Percentiles rank a stretch among this genome's conserved stretches.
These are phyloP conservation scores for Euphorbia pulcherrima DNA, from an alignment of 345 rosid genomes.

Conservation along the genomic window DNA sequence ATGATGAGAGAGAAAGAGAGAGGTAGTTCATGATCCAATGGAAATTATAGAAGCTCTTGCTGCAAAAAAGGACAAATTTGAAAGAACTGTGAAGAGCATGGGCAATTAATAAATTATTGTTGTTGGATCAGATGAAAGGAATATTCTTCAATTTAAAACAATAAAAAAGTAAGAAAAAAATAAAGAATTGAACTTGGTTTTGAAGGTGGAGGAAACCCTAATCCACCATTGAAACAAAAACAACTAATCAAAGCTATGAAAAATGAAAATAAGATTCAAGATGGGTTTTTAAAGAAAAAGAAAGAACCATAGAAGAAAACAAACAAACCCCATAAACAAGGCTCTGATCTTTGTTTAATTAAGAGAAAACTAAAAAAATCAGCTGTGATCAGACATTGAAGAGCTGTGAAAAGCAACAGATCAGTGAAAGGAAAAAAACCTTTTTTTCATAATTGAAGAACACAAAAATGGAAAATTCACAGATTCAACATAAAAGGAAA, in stretches of 20 bases:
- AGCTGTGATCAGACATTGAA: neutral
- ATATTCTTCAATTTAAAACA: neutral
- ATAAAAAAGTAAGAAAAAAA: neutral
- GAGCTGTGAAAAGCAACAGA: constrained; percentile 14
- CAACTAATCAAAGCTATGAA: neutral
- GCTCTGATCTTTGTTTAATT: constrained; percentile 3
- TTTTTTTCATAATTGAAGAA: constrained; percentile 4
- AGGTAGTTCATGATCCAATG: constrained; percentile 32
- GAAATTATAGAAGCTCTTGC: constrained; percentile 22
- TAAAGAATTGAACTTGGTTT: neutral
- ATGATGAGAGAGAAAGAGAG: constrained; percentile 7
- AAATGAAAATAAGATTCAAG: neutral
- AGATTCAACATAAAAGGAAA: constrained; percentile 21
- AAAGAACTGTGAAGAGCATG: constrained; percentile 8
- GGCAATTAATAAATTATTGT: constrained; percentile 1
- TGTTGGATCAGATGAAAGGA: neutral
- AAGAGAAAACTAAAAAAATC: constrained; percentile 15
- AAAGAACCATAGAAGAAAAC: neutral
- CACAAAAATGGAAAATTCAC: constrained; percentile 29
- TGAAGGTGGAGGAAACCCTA: constrained; percentile 3
- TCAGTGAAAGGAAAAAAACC: constrained; percentile 1
- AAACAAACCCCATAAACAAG: constrained; percentile 1
- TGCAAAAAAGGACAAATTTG: constrained; percentile 14
- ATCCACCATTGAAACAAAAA: neutral
- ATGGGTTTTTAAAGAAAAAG: neutral